These are phyloP conservation scores for Clonostachys rhizophaga DNA, from an alignment of 2,329 filamentous ascomycete genomes.

Conservation along the genomic window DNA sequence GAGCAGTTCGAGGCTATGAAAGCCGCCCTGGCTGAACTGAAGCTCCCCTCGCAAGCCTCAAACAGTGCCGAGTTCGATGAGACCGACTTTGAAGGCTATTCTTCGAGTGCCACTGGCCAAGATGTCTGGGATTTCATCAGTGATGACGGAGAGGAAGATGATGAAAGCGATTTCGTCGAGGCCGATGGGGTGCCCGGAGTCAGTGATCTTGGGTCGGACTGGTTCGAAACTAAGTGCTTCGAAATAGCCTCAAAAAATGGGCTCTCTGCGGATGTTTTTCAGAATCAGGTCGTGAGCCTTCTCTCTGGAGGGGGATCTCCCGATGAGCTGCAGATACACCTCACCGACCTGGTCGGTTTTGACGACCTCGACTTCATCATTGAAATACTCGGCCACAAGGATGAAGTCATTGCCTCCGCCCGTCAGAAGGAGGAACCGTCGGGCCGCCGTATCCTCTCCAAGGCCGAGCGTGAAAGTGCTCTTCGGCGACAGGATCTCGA, in stretches of 20 bases:
- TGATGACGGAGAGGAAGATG: constrained; percentile 63
- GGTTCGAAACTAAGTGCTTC: constrained; percentile 68
- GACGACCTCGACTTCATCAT: constrained; percentile 92
- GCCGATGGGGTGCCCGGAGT: constrained; percentile 20
- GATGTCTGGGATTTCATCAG: constrained; percentile 94
- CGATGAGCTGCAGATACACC: constrained; percentile 83
- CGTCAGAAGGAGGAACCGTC: constrained; percentile 23
- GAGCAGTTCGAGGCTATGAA: constrained; percentile 83
- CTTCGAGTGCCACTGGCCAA: constrained; percentile 59
- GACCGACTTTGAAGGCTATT: constrained; percentile 55
- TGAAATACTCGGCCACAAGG: constrained; percentile 76
- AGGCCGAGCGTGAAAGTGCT: constrained; percentile 72
- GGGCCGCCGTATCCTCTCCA: constrained; percentile 55
- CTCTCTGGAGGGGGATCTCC: constrained; percentile 65
- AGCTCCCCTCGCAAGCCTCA: constrained; percentile 35
- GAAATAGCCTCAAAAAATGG: constrained; percentile 63
- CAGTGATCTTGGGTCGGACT: constrained; percentile 51
- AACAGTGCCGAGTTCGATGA: constrained; percentile 47
- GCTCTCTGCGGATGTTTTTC: constrained; percentile 64
- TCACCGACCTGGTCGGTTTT: constrained; percentile 88
- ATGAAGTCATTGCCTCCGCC: constrained; percentile 54
- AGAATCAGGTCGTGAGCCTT: constrained; percentile 72
- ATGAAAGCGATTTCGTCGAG: constrained; percentile 62
- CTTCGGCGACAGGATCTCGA: constrained; percentile 71
- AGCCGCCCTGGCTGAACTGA: constrained; percentile 71